Evolutionary conservation across 2,329 filamentous ascomycete species (phyloP), one percentile per base, ranked within the genome.

Genomic region (Sphaceloma murrayae): DNA sequence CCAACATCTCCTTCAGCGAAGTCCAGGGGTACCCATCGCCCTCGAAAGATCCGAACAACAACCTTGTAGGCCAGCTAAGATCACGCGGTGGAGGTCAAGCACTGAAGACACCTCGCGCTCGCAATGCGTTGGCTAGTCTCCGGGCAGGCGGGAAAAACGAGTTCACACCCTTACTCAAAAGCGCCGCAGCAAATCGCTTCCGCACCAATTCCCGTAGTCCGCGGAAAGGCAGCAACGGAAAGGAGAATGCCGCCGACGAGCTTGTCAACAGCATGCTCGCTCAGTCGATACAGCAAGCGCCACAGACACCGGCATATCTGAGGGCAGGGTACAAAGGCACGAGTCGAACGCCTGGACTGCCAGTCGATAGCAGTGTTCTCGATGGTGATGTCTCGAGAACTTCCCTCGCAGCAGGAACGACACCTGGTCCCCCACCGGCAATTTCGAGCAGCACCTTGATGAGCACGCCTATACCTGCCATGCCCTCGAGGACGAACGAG

Each of bases 101-200:
- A 58, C 65, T 86, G 51, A 73, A 76, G 56, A 94, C 89, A 43
- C 89, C 89, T 22, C 78, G 81, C 50, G 74, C 75, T 33, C 79
- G 84, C 51, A 76, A 79, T 13, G 78, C 82, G 14, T 73, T 94
- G 31, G 74, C 75, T 49, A 77, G 84, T 61, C 74, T 78, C 53
- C 77, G 77, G 55, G 59, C 58, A 22, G 70, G 67, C 11, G 56
- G 56, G 9, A 73, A 69, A 51, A 80, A 79, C 54, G 93, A 98
- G 57, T 98, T 98, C 62, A 98, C 91, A 0, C 91, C 93, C 0
- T 69, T 98, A 53, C 77, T 98, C 59, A 94, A 94, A 63, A 80
- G 77, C 54, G 70, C 86, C 69, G 70, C 88, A 71, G 68, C 86
- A 69, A 73, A 83, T 69, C 67, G 80, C 69, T 63, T 75, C 33